These are phyloP conservation scores for Cutaneotrichosporon dermatis DNA, from an alignment of 1,284 basidiomycete genomes.

Conservation along the genomic window DNA sequence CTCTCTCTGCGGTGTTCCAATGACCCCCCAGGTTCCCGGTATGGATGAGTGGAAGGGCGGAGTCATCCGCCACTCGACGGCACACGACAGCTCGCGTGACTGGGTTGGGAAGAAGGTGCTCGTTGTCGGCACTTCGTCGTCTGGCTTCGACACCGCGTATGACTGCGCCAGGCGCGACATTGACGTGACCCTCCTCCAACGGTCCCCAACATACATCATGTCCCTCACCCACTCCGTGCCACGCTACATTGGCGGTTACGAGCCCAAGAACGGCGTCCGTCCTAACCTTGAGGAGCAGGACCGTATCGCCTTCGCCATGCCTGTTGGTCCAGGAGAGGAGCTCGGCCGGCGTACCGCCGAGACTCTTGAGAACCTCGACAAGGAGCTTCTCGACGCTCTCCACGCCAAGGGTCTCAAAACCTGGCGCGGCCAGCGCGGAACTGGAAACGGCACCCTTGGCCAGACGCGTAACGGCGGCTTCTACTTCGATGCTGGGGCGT, in stretches of 20 bases:
- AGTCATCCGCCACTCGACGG: slow-evolving; percentile 56
- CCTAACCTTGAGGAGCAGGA: slow-evolving; percentile 51
- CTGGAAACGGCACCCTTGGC: slow-evolving; percentile 24
- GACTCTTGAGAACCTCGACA: slow-evolving; percentile 25
- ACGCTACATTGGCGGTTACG: slow-evolving; percentile 45
- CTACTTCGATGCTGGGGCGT: slow-evolving; percentile 41
- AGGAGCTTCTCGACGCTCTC: slow-evolving; percentile 54
- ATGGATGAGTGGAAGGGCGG: slow-evolving; percentile 51
- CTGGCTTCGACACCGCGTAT: slow-evolving; percentile 52
- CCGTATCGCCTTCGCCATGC: slow-evolving; percentile 52
- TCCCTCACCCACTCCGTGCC: slow-evolving; percentile 48
- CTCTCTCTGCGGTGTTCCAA: slow-evolving; percentile 25
- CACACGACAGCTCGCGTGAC: slow-evolving; percentile 53
- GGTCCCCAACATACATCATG: slow-evolving; percentile 62
- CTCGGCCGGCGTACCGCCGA: slow-evolving; percentile 22
- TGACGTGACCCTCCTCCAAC: slow-evolving; percentile 62
- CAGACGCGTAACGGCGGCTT: slow-evolving; percentile 32
- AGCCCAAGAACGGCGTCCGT: slow-evolving; percentile 50
- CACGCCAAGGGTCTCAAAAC: slow-evolving; percentile 54
- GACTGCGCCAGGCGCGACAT: slow-evolving; percentile 53
- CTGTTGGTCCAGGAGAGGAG: slow-evolving; percentile 27
- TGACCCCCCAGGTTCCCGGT: slow-evolving; percentile 23
- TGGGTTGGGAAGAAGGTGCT: slow-evolving; percentile 59
- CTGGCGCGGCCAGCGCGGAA: slow-evolving; percentile 28
- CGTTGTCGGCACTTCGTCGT: slow-evolving; percentile 60